These are phyloP conservation scores for Boletus pseudopeckii DNA, from an alignment of 768 basidiomycete species.

Conservation along the genomic window DNA sequence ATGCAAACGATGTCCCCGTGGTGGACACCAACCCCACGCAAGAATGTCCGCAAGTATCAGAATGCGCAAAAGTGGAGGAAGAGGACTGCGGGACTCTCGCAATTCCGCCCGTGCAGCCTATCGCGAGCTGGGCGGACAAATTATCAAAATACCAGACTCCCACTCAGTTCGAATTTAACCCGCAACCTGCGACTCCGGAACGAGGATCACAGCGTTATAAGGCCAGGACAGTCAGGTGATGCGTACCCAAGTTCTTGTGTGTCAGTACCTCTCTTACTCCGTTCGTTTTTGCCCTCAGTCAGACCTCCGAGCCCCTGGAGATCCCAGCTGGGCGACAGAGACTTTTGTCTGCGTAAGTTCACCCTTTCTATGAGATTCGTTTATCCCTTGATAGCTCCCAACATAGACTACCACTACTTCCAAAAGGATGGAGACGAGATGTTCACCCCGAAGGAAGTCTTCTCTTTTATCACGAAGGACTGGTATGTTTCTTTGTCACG, in stretches of 20 bases:
- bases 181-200: conserved; percentile 6
- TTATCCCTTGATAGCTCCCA: neutral
- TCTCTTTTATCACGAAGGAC: conserved; percentile 11
- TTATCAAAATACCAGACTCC: neutral
- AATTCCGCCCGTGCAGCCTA: neutral
- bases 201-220: conserved; percentile 11
- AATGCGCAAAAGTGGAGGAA: neutral
- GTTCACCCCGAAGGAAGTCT: conserved; percentile 14
- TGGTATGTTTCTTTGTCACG: neutral
- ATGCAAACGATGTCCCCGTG: neutral
- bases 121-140: neutral
- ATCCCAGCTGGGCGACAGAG: conserved; percentile 9
- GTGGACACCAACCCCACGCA: too few species aligned
- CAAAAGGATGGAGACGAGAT: conserved; percentile 11
- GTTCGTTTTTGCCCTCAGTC: neutral
- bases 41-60: neutral
- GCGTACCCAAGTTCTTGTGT: too few species aligned
- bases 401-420: neutral
- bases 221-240: neutral
- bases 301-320: neutral
- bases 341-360: conserved; percentile 9
- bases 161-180: neutral
- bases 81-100: conserved; percentile 1
- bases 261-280: neutral
- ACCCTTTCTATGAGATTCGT: neutral